Conservation (phyloP, 345 rosid species). For the Pistacia integerrima region DNA sequence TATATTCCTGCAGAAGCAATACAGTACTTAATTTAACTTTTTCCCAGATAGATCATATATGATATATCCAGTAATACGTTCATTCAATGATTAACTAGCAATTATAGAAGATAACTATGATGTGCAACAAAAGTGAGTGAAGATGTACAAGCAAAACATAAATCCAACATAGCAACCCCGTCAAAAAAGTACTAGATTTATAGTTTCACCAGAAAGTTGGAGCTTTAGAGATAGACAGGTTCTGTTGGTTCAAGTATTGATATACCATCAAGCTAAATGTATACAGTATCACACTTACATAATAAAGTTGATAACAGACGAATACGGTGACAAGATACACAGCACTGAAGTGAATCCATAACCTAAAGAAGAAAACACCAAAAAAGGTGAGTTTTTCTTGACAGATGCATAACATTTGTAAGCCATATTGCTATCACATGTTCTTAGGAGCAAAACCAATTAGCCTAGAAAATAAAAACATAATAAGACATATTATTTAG, state of each 20-base stretch:
- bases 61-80: slow-evolving; percentile 14
- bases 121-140: neutral
- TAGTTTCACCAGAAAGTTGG: slow-evolving; percentile 6
- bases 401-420: neutral
- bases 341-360: slow-evolving; percentile 90
- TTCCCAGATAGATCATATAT: slow-evolving; percentile 3
- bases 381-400: slow-evolving; percentile 24
- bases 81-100: slow-evolving; percentile 1
- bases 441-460: no score
- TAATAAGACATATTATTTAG: no score
- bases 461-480: no score
- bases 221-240: slow-evolving; percentile 3
- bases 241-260: neutral
- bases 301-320: slow-evolving; percentile 75
- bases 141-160: slow-evolving; percentile 1
- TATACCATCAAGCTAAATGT: neutral
- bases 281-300: slow-evolving; percentile 47
- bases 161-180: neutral
- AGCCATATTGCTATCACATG: no score
- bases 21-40: slow-evolving; percentile 1
- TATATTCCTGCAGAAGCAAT: slow-evolving; percentile 72
- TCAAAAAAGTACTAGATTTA: slow-evolving; percentile 5
- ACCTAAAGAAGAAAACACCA: slow-evolving; percentile 53
- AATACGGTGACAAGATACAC: slow-evolving; percentile 73
- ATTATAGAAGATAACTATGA: neutral